A percentile compares a stretch with the other conserved stretches of the same genome.
These are phyloP conservation scores for Leccinum laetum DNA, from an alignment of 1,284 basidiomycete species.

Conservation along the genomic window DNA sequence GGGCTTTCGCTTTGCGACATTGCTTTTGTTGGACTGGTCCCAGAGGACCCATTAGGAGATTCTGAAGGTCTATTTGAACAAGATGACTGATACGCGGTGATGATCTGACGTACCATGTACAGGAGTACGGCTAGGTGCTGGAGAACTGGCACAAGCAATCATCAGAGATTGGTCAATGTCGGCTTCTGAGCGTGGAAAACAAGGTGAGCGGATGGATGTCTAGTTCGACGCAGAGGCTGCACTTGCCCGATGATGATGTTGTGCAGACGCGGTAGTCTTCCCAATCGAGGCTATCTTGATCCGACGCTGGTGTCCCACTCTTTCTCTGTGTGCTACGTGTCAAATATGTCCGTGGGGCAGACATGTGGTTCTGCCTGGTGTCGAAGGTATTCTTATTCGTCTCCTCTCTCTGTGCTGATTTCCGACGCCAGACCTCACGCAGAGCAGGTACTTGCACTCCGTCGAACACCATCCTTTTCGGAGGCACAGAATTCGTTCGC, in stretches of 20 bases:
- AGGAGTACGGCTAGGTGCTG: background rate
- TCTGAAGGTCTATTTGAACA: slow-evolving; percentile 2
- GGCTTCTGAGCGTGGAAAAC: slow-evolving; percentile 14
- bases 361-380: background rate
- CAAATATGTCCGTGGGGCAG: background rate
- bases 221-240: background rate
- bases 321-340: background rate
- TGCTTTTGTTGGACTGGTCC: slow-evolving; percentile 2
- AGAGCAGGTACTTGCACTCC: slow-evolving; percentile 27
- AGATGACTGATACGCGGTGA: background rate
- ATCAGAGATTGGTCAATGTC: slow-evolving; percentile 25
- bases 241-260: slow-evolving; percentile 29
- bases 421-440: slow-evolving; percentile 12
- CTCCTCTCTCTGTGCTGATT: background rate
- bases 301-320: slow-evolving; percentile 1
- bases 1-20: slow-evolving; percentile 11
- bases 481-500: slow-evolving; percentile 24
- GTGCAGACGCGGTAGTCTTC: slow-evolving; percentile 25
- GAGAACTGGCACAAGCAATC: slow-evolving; percentile 7
- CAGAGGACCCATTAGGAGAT: background rate
- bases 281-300: slow-evolving; percentile 35
- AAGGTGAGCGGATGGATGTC: background rate
- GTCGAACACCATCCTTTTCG: slow-evolving; percentile 24
- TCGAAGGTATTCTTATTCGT: background rate
- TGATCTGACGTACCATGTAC: slow-evolving; percentile 9